A percentile compares a stretch with the other conserved stretches of the same genome.
Evolutionary conservation across 1,284 basidiomycete genomes (phyloP).

Genomic region (Ceratobasidium sp.): DNA sequence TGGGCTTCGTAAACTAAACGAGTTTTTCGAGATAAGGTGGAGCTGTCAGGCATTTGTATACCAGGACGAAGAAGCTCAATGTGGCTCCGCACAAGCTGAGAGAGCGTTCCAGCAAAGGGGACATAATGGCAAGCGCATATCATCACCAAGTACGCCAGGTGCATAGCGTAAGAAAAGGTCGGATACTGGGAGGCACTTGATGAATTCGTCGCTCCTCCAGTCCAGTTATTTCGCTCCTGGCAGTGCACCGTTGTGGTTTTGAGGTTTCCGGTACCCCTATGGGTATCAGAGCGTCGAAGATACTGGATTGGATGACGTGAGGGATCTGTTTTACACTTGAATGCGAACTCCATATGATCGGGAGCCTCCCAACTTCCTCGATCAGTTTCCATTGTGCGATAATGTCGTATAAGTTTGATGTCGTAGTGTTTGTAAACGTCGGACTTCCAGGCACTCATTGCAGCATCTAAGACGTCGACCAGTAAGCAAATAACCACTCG

Average conservation of each 20-base stretch:
- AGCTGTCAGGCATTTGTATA: neutral
- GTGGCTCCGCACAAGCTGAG: neutral
- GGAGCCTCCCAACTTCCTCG: neutral
- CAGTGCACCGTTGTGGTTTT: neutral
- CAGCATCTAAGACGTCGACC: neutral
- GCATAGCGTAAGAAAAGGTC: neutral
- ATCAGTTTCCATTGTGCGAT: neutral
- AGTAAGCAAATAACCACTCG: neutral
- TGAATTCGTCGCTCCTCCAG: neutral
- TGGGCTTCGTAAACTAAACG: neutral
- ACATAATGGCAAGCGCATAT: neutral
- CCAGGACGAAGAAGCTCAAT: neutral
- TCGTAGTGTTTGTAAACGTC: neutral
- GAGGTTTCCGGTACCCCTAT: neutral
- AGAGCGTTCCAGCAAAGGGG: neutral
- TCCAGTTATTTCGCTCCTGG: neutral
- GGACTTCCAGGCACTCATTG: neutral
- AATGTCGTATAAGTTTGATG: neutral
- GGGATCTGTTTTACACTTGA: neutral
- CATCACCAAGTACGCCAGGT: neutral
- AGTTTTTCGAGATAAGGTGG: neutral
- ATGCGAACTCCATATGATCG: neutral
- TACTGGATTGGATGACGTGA: neutral
- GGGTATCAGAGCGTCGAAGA: neutral
- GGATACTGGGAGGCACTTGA: neutral